Conservation (phyloP, 352 stramenopile species). For the Poterioochromonas sp. region DNA sequence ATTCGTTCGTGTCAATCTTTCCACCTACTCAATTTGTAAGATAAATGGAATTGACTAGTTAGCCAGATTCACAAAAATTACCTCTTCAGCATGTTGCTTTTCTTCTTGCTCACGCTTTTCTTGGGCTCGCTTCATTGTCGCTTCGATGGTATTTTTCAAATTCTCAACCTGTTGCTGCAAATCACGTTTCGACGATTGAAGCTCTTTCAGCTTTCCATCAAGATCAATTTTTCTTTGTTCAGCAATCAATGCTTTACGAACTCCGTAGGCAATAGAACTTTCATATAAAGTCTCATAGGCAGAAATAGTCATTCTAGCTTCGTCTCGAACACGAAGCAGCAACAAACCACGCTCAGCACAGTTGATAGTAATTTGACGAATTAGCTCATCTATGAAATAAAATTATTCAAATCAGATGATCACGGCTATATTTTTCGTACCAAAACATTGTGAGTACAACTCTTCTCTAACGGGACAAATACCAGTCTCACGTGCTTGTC, state of each 20-base stretch:
- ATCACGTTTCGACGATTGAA: slow-evolving; percentile 64
- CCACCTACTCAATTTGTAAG: slow-evolving; percentile 47
- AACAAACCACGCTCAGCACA: slow-evolving; percentile 75
- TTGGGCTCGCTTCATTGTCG: slow-evolving; percentile 44
- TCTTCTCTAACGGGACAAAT: slow-evolving; percentile 82
- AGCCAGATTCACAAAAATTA: not conserved
- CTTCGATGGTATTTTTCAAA: slow-evolving; percentile 47
- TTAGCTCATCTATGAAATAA: slow-evolving; percentile 63
- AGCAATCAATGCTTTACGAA: slow-evolving; percentile 80
- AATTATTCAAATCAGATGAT: not conserved
- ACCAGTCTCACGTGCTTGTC: slow-evolving; percentile 76
- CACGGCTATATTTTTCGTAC: slow-evolving; percentile 43
- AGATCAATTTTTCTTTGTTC: slow-evolving; percentile 78
- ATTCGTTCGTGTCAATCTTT: slow-evolving; percentile 69
- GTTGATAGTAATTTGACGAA: slow-evolving; percentile 82
- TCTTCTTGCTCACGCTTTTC: slow-evolving; percentile 56
- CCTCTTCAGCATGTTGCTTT: slow-evolving; percentile 68
- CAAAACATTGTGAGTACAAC: slow-evolving; percentile 81
- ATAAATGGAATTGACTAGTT: slow-evolving; percentile 31
- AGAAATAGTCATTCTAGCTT: slow-evolving; percentile 78
- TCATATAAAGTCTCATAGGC: slow-evolving; percentile 84
- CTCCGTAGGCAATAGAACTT: slow-evolving; percentile 77
- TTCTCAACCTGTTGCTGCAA: slow-evolving; percentile 67
- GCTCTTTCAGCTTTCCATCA: slow-evolving; percentile 62
- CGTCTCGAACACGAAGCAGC: slow-evolving; percentile 72